Conservation (phyloP, 768 basidiomycete genomes). For the Royoungia palumana region DNA sequence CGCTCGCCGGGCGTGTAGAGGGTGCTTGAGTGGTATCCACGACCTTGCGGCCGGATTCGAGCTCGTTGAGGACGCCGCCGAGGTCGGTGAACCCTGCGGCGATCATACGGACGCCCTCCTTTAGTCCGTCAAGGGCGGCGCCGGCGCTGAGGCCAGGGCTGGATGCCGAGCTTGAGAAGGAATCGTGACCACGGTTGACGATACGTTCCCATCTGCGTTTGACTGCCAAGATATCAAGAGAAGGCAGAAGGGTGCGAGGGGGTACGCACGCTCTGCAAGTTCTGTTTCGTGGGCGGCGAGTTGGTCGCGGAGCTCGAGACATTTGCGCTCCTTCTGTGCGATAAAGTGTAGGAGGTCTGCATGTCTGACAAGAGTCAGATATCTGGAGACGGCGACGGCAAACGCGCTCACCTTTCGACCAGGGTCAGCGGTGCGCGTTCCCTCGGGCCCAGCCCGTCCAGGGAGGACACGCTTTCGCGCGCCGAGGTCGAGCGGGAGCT, state of each 20-base stretch:
- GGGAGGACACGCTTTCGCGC: constrained; percentile 18
- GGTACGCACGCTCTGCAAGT: constrained; percentile 52
- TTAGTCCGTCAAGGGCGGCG: constrained; percentile 52
- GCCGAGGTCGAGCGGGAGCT: constrained; percentile 13
- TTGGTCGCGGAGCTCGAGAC: constrained; percentile 75
- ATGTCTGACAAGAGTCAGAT: constrained; percentile 45
- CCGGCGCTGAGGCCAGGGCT: constrained; percentile 13
- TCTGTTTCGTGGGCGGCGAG: constrained; percentile 71
- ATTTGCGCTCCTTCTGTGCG: constrained; percentile 83
- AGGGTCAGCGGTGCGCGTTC: constrained; percentile 54
- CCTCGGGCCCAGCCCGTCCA: constrained; percentile 4
- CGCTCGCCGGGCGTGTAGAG: constrained; percentile 11
- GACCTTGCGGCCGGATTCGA: neutral
- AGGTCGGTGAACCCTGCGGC: constrained; percentile 42
- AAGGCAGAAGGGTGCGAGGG: too few relatives aligned
- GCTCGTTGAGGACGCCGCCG: constrained; percentile 17
- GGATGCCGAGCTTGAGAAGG: neutral
- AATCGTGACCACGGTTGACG: constrained; percentile 50
- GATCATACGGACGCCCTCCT: constrained; percentile 62
- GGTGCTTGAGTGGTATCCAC: neutral
- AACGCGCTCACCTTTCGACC: constrained; percentile 59
- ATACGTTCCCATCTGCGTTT: constrained; percentile 86
- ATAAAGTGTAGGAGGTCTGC: constrained; percentile 79
- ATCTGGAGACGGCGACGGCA: too few relatives aligned
- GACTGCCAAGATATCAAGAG: constrained; percentile 36